Conservation (phyloP, 2,329 filamentous ascomycete species). For the Raffaelea deltoideospora region DNA sequence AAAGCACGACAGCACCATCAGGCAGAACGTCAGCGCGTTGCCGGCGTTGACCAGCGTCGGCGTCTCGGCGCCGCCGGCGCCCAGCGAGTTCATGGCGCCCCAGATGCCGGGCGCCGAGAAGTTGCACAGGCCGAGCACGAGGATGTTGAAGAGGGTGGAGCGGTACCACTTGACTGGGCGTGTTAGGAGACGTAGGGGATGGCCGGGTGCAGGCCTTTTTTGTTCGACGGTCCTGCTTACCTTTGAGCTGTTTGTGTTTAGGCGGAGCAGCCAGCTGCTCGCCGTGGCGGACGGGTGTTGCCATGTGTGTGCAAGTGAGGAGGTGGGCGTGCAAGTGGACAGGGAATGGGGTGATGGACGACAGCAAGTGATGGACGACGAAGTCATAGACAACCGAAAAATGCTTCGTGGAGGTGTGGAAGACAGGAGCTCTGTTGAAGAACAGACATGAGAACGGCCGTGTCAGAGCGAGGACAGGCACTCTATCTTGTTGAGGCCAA, state of each 20-base stretch:
- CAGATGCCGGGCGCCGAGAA: slow-evolving; percentile 58
- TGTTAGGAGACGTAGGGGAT: too few relatives aligned
- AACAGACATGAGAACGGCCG: too few relatives aligned
- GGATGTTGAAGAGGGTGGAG: slow-evolving; percentile 58
- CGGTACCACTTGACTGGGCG: slow-evolving; percentile 45
- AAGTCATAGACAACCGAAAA: too few relatives aligned
- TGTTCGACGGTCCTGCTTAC: neutral
- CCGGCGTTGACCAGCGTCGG: slow-evolving; percentile 55
- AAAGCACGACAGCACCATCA: slow-evolving; percentile 48
- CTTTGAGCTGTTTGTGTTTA: neutral
- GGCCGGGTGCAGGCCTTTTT: neutral
- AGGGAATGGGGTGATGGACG: too few relatives aligned
- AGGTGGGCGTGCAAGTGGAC: too few relatives aligned
- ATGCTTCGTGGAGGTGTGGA: too few relatives aligned
- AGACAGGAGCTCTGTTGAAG: too few relatives aligned
- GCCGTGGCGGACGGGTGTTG: too few relatives aligned
- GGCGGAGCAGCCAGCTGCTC: neutral
- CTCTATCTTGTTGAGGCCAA: too few relatives aligned
- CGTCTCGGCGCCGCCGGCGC: slow-evolving; percentile 49
- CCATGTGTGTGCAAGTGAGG: neutral
- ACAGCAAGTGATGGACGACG: too few relatives aligned
- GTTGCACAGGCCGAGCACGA: slow-evolving; percentile 56
- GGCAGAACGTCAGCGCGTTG: slow-evolving; percentile 54
- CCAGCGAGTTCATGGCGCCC: slow-evolving; percentile 59
- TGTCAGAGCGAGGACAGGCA: too few relatives aligned